These are phyloP conservation scores for Leucosporidium creatinivorum DNA, from an alignment of 768 basidiomycete species.

Conservation along the genomic window DNA sequence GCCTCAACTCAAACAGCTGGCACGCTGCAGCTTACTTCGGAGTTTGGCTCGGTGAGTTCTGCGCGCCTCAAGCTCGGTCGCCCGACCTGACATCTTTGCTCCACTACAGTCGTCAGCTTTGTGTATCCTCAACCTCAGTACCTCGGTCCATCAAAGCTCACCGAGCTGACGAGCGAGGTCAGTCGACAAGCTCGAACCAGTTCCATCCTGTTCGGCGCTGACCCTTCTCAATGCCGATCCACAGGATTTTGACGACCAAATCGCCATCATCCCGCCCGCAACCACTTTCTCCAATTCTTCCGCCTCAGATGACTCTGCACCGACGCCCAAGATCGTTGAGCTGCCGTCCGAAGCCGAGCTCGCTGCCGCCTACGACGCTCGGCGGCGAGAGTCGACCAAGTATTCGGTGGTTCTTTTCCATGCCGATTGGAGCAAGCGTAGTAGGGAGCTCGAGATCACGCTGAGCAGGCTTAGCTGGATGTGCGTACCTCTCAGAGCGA, in stretches of 20 bases:
- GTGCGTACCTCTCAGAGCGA: neutral
- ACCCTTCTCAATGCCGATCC: too few relatives aligned
- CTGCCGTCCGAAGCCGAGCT: neutral
- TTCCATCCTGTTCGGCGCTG: neutral
- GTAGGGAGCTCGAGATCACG: slow-evolving; percentile 15
- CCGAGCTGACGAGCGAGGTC: slow-evolving; percentile 6
- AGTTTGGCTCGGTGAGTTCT: slow-evolving; percentile 18
- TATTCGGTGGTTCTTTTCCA: slow-evolving; percentile 26
- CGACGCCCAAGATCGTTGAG: slow-evolving; percentile 7
- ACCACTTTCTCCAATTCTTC: neutral
- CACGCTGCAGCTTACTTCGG: neutral
- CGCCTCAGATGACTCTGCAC: neutral
- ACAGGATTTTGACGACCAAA: slow-evolving; percentile 20
- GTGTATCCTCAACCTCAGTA: slow-evolving; percentile 26
- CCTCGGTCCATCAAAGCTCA: slow-evolving; percentile 6
- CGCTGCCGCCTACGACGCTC: neutral
- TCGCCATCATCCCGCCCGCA: slow-evolving; percentile 21
- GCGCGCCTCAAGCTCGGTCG: neutral
- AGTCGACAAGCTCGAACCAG: neutral
- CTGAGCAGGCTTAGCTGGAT: neutral
- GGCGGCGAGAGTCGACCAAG: neutral
- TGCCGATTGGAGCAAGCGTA: slow-evolving; percentile 8
- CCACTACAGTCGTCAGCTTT: slow-evolving; percentile 8
- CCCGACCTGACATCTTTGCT: neutral
- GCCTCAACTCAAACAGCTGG: too few relatives aligned